Evolutionary conservation across 179 eudicot genomes (phyloP).

Genomic region (Actinidia arguta): DNA sequence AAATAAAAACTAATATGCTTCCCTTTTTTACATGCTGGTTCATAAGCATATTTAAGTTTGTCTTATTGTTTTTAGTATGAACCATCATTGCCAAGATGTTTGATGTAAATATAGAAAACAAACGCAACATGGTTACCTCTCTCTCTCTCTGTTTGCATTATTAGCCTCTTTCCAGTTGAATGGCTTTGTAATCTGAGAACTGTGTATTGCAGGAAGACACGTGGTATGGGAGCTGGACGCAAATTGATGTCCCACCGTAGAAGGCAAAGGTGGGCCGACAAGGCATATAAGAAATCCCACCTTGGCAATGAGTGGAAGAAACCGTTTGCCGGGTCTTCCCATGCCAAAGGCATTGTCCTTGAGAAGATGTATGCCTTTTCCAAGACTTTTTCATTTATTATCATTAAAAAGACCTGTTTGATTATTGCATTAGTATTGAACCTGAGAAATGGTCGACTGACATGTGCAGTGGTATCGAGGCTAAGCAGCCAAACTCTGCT

Average conservation of each 20-base stretch:
- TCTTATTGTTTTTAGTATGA: neutral
- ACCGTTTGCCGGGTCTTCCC: conserved; percentile 46
- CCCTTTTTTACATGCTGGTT: too few species aligned
- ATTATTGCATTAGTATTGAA: neutral
- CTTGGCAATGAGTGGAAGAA: conserved; percentile 59
- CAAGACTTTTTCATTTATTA: neutral
- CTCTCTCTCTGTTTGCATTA: neutral
- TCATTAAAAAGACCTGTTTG: neutral
- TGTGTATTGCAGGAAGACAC: conserved; percentile 46
- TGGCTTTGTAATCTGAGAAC: neutral
- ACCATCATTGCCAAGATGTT: neutral
- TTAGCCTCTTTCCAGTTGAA: neutral
- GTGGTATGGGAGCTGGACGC: conserved; percentile 65
- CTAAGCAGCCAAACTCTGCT: conserved; percentile 50
- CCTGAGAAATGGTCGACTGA: conserved; percentile 1
- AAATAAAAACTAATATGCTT: neutral
- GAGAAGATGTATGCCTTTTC: conserved; percentile 33
- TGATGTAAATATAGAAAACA: neutral
- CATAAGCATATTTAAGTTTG: neutral
- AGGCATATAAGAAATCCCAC: conserved; percentile 55
- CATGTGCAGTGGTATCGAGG: conserved; percentile 42
- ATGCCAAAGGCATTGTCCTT: conserved; percentile 46
- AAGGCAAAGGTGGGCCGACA: conserved; percentile 61
- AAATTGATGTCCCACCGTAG: conserved; percentile 59
- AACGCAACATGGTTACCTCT: neutral